A percentile compares a stretch with the other conserved stretches of the same genome.
Conservation (phyloP, 306 rosid genomes). For the Rubus idaeus region DNA sequence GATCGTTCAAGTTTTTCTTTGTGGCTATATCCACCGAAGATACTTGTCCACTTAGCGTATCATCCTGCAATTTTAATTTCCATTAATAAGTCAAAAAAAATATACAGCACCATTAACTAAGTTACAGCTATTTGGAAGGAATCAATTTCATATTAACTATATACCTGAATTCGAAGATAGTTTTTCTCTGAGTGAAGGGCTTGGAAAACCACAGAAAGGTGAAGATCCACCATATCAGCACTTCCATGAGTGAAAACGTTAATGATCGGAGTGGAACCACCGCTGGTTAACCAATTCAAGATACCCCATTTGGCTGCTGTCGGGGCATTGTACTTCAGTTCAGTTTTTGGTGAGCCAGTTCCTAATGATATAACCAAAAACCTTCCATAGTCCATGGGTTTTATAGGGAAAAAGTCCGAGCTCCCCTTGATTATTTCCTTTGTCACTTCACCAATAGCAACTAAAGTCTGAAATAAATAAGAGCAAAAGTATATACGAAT, state of each 20-base stretch:
- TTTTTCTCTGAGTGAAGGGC: conserved; percentile 42
- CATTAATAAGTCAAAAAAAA: neutral
- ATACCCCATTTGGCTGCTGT: conserved; percentile 57
- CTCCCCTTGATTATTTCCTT: conserved; percentile 28
- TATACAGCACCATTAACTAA: neutral
- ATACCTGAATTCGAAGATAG: conserved; percentile 42
- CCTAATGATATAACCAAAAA: conserved; percentile 59
- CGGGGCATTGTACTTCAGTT: conserved; percentile 37
- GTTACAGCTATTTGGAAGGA: neutral
- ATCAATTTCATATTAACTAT: neutral
- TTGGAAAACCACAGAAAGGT: conserved; percentile 39
- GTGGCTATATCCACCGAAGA: conserved; percentile 60
- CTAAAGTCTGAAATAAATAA: conserved; percentile 37
- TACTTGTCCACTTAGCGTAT: conserved; percentile 35
- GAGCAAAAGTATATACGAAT: neutral
- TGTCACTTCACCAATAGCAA: conserved; percentile 54
- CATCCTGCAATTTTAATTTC: conserved; percentile 43
- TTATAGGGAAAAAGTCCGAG: conserved; percentile 28
- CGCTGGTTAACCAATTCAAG: conserved; percentile 47
- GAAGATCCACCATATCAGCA: conserved; percentile 53
- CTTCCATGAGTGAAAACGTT: conserved; percentile 45
- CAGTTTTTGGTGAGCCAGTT: conserved; percentile 51
- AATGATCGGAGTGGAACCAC: conserved; percentile 46
- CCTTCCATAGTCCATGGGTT: conserved; percentile 33
- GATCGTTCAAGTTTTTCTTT: conserved; percentile 42